Conservation (phyloP, 2,329 filamentous ascomycete genomes). For the Onygenales sp. region DNA sequence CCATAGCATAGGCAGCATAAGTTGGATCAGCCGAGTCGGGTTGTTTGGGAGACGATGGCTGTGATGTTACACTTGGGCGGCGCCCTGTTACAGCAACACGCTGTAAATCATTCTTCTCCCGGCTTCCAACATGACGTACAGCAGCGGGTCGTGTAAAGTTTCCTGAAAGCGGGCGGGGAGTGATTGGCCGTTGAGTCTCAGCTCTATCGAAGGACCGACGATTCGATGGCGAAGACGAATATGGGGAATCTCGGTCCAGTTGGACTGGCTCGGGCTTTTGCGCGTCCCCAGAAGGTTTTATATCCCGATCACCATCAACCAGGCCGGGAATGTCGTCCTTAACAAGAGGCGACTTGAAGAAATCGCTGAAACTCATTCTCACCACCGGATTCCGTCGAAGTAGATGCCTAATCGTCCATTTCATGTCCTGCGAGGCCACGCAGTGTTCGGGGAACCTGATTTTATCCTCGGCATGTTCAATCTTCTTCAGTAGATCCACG, state of each 20-base stretch:
- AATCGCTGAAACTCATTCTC: slow-evolving; percentile 73
- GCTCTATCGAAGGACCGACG: not conserved
- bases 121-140: slow-evolving; percentile 25
- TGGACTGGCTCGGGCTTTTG: slow-evolving; percentile 1
- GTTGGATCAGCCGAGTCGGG: slow-evolving; percentile 28
- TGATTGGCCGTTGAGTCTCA: slow-evolving; percentile 29
- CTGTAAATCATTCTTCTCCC: slow-evolving; percentile 23
- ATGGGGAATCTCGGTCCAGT: slow-evolving; percentile 17
- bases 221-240: not conserved
- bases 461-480: slow-evolving; percentile 76
- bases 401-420: slow-evolving; percentile 66
- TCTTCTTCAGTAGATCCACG: slow-evolving; percentile 84
- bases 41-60: slow-evolving; percentile 31
- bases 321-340: slow-evolving; percentile 68
- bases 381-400: slow-evolving; percentile 80
- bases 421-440: slow-evolving; percentile 64
- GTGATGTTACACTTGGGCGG: slow-evolving; percentile 24
- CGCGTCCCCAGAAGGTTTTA: slow-evolving; percentile 8
- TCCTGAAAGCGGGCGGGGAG: slow-evolving; percentile 18
- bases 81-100: slow-evolving; percentile 19
- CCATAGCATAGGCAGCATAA: slow-evolving; percentile 37
- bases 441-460: slow-evolving; percentile 73
- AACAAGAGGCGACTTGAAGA: slow-evolving; percentile 69
- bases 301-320: slow-evolving; percentile 50
- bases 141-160: slow-evolving; percentile 19